Conservation (phyloP, 257 asterid genomes). For the Capsicum baccatum region DNA sequence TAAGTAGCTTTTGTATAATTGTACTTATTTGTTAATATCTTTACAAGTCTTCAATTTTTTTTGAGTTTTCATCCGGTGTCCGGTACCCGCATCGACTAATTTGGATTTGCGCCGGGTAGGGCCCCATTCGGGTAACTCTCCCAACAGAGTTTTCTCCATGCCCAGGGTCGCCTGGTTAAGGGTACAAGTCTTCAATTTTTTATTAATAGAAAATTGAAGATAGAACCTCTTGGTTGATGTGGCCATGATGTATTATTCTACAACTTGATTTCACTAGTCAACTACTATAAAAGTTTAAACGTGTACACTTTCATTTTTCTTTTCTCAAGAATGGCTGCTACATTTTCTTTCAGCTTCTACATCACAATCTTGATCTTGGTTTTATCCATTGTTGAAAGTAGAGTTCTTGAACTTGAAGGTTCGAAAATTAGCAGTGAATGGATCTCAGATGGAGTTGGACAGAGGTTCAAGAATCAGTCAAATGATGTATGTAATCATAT, state of each 20-base stretch:
- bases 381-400: constrained; percentile 30
- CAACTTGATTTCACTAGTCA: not conserved
- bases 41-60: not conserved
- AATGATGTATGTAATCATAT: constrained; percentile 37
- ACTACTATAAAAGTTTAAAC: not conserved
- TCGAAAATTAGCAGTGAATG: not conserved
- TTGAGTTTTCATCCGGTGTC: too few species aligned
- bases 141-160: too few species aligned
- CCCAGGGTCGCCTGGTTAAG: too few species aligned
- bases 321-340: not conserved
- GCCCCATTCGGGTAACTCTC: too few species aligned
- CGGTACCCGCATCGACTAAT: too few species aligned
- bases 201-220: not conserved
- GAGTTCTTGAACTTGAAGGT: constrained; percentile 33
- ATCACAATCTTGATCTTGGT: not conserved
- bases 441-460: constrained; percentile 46
- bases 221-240: not conserved
- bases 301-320: not conserved
- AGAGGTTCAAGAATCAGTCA: constrained; percentile 21
- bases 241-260: not conserved
- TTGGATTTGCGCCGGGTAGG: too few species aligned
- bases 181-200: not conserved
- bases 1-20: not conserved
- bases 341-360: not conserved
- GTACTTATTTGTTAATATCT: not conserved